These are phyloP conservation scores for Quercus bicolor DNA, from an alignment of 306 rosid genomes.

Conservation along the genomic window DNA sequence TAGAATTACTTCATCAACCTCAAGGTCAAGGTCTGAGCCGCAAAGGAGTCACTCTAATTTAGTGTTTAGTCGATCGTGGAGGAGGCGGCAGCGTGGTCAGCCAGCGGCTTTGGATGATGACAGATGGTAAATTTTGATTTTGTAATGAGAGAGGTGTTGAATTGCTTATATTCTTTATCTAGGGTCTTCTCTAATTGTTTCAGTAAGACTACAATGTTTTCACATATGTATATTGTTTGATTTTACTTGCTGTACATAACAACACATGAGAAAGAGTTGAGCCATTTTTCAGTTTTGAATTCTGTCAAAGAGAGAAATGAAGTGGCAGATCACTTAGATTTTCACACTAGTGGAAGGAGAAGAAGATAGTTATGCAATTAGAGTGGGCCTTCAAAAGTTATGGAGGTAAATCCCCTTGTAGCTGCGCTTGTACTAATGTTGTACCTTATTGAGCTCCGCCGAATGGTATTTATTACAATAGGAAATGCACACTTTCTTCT, in stretches of 20 bases:
- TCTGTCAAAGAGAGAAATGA: conserved; percentile 19
- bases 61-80: conserved; percentile 37
- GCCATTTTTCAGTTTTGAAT: conserved; percentile 18
- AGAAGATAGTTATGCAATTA: conserved; percentile 12
- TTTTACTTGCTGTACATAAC: conserved; percentile 39
- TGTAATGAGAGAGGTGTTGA: neutral
- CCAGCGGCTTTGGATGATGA: conserved; percentile 26
- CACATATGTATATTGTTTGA: conserved; percentile 11
- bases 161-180: conserved; percentile 1
- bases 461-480: neutral
- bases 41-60: conserved; percentile 35
- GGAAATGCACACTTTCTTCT: neutral
- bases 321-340: conserved; percentile 10
- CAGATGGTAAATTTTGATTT: conserved; percentile 29
- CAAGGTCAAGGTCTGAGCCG: conserved; percentile 26
- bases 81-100: conserved; percentile 35
- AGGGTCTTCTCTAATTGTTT: neutral
- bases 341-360: conserved; percentile 6
- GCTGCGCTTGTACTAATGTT: neutral
- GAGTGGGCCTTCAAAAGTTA: conserved; percentile 19
- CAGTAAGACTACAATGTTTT: conserved; percentile 15
- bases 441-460: neutral
- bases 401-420: conserved; percentile 6
- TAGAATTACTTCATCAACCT: conserved; percentile 34
- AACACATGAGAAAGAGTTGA: conserved; percentile 18